A percentile compares a stretch with the other conserved stretches of the same genome.
Conservation (phyloP, 306 rosid genomes). For the Lathyrus tuberosus region DNA sequence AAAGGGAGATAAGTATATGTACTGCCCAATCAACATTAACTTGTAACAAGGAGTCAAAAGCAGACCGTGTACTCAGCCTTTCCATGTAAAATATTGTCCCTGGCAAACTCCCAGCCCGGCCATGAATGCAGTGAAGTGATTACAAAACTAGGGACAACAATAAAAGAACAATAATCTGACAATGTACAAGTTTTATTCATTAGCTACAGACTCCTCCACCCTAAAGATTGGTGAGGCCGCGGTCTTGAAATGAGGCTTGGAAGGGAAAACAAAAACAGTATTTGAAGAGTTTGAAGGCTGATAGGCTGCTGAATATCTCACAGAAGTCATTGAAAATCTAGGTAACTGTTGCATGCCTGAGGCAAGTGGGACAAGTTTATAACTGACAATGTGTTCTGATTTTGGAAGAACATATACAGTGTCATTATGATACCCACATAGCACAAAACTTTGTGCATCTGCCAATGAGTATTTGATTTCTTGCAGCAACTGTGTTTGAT, state of each 20-base stretch:
- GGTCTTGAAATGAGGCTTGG: conserved; percentile 71
- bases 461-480: conserved; percentile 78
- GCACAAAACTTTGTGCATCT: conserved; percentile 84
- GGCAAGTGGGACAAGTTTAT: conserved; percentile 90
- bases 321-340: conserved; percentile 69
- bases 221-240: conserved; percentile 47
- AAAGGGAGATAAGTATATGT: not conserved
- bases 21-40: not conserved
- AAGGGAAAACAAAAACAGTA: conserved; percentile 76
- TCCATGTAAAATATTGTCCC: conserved; percentile 24
- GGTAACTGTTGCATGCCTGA: conserved; percentile 84
- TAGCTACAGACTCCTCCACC: conserved; percentile 59
- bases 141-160: not conserved
- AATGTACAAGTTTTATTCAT: conserved; percentile 48
- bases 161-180: not conserved
- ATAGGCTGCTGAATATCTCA: conserved; percentile 77
- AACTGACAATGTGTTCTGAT: conserved; percentile 71
- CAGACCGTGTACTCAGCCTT: conserved; percentile 7
- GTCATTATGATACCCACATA: conserved; percentile 82
- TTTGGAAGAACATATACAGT: conserved; percentile 78
- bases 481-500: conserved; percentile 80
- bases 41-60: not conserved
- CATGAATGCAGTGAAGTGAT: not conserved
- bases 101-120: not conserved
- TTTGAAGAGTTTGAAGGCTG: conserved; percentile 60